phyloP scores from a whole-genome alignment of 2,329 filamentous ascomycete genomes.

The Aspergillus chevalieri region DNA sequence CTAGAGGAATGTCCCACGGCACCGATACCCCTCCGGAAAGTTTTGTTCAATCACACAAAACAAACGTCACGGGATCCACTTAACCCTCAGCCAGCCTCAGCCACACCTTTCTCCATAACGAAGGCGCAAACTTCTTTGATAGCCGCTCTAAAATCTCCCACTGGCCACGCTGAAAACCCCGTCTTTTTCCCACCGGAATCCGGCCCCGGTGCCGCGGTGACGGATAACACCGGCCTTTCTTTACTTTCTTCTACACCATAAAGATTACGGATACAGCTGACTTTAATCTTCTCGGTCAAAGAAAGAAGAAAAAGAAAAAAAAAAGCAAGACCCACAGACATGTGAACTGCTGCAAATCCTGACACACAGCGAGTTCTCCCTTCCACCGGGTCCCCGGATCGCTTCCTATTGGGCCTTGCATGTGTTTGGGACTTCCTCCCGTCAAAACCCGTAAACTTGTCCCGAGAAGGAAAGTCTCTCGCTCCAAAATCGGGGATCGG shows the following conservation, averaged over 20 bases:
- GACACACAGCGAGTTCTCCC: not conserved
- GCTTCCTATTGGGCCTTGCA: not conserved
- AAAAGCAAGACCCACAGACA: not conserved
- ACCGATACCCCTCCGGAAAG: not conserved
- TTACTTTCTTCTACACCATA: not conserved
- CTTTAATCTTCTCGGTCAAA: no score
- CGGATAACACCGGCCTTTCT: conserved; percentile 20
- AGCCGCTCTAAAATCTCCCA: not conserved
- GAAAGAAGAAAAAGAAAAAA: no score
- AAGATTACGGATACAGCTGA: no score
- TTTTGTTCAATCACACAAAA: not conserved
- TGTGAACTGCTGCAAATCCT: not conserved
- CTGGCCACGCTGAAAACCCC: not conserved
- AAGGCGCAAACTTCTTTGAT: no score
- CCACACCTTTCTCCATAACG: not conserved
- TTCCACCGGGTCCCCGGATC: not conserved
- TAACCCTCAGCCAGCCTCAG: not conserved
- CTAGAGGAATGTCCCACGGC: not conserved
- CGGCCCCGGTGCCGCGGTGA: conserved; percentile 32
- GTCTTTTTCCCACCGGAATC: conserved; percentile 22
- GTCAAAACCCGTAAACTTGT: not conserved
- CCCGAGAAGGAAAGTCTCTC: not conserved
- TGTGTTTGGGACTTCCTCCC: not conserved
- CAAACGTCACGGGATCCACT: not conserved
- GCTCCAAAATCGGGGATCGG: not conserved